A percentile compares a stretch with the other conserved stretches of the same genome.
phyloP scores from a whole-genome alignment of 2,329 filamentous ascomycete species.

The Myriosclerotinia curreyana region DNA sequence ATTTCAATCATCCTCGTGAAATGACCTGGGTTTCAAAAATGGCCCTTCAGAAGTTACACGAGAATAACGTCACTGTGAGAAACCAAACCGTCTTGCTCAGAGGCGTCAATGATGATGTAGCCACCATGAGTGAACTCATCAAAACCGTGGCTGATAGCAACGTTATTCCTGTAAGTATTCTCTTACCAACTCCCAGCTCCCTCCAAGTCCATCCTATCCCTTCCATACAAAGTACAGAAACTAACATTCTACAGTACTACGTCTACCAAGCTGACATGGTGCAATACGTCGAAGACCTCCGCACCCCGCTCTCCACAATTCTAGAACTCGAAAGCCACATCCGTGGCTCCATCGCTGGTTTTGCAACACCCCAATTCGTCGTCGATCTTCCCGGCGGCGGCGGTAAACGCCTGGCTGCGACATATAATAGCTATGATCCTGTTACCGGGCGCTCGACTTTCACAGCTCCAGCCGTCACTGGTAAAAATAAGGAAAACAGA shows the following conservation, averaged over 20 bases:
- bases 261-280: constrained; percentile 66
- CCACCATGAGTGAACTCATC: constrained; percentile 54
- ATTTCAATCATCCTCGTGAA: constrained; percentile 62
- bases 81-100: constrained; percentile 60
- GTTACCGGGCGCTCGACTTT: constrained; percentile 54
- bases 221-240: constrained; percentile 3
- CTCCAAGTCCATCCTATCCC: not conserved
- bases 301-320: constrained; percentile 58
- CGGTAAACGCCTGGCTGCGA: constrained; percentile 58
- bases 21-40: constrained; percentile 57
- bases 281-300: constrained; percentile 57
- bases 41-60: constrained; percentile 51
- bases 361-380: constrained; percentile 60
- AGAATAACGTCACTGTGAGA: constrained; percentile 52
- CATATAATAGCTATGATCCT: constrained; percentile 52
- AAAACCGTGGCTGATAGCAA: constrained; percentile 53
- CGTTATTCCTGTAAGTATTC: constrained; percentile 51
- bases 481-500: constrained; percentile 45
- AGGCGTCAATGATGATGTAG: constrained; percentile 55
- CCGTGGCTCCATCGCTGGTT: constrained; percentile 59
- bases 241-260: constrained; percentile 51
- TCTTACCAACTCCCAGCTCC: not conserved
- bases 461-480: constrained; percentile 53
- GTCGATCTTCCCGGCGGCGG: constrained; percentile 62
- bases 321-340: constrained; percentile 56